phyloP scores from a whole-genome alignment of 108 stramenopile species.

The Pseudonitzschia delicatissima region DNA sequence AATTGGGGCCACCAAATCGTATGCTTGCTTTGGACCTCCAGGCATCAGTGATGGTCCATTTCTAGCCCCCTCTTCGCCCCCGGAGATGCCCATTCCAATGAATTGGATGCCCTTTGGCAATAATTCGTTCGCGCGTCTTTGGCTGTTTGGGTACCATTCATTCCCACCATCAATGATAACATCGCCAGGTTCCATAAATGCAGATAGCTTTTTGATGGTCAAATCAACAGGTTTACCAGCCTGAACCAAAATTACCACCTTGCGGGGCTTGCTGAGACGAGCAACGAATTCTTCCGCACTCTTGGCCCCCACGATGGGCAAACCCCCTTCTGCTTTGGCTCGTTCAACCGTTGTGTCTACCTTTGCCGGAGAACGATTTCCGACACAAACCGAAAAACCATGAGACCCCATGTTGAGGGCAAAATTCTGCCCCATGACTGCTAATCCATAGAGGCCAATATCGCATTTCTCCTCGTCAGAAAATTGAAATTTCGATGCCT shows the following conservation, averaged over 20 bases:
- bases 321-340: conserved; percentile 86
- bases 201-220: conserved; percentile 75
- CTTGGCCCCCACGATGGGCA: conserved; percentile 78
- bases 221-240: conserved; percentile 95
- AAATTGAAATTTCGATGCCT: neutral
- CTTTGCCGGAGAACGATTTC: conserved; percentile 90
- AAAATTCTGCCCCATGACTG: conserved; percentile 98
- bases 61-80: conserved; percentile 96
- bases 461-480: conserved; percentile 52
- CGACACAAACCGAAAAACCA: conserved; percentile 89
- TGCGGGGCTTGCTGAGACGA: conserved; percentile 84
- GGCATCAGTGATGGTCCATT: conserved; percentile 98
- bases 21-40: conserved; percentile 93
- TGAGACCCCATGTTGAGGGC: conserved; percentile 91
- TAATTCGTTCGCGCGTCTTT: conserved; percentile 80
- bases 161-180: conserved; percentile 96
- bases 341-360: conserved; percentile 88
- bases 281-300: conserved; percentile 67
- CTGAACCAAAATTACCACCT: conserved; percentile 91
- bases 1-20: conserved; percentile 89
- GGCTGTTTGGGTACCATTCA: conserved; percentile 96
- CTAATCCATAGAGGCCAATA: conserved; percentile 93
- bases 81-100: conserved; percentile 96
- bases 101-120: conserved; percentile 81
- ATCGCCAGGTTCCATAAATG: conserved; percentile 87